A percentile compares a stretch with the other conserved stretches of the same genome.
phyloP scores from a whole-genome alignment of 108 stramenopile genomes.

The Seminavis robusta region DNA sequence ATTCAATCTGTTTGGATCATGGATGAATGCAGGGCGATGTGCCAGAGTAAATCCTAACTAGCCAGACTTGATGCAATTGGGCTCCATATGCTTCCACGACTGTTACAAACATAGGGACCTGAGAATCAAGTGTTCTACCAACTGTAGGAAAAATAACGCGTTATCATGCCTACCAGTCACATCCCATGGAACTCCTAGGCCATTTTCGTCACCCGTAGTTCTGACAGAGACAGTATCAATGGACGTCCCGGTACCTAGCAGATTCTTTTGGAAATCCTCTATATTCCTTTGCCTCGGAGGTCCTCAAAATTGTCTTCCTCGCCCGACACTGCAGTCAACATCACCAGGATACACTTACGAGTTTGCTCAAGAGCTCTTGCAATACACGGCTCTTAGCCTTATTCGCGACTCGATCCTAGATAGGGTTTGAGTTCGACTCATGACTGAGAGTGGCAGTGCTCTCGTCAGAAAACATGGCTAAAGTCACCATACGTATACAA shows the following conservation, averaged over 20 bases:
- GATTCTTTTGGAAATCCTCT: neutral
- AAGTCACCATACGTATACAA: too few relatives aligned
- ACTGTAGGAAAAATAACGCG: conserved; percentile 25
- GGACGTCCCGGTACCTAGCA: neutral
- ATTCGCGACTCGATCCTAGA: too few relatives aligned
- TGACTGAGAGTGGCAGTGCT: too few relatives aligned
- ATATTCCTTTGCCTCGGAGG: neutral
- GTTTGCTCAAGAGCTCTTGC: conserved; percentile 9
- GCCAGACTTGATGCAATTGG: too few relatives aligned
- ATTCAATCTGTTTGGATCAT: too few relatives aligned
- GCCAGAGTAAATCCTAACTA: too few relatives aligned
- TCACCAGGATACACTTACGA: conserved; percentile 7
- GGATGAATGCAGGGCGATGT: too few relatives aligned
- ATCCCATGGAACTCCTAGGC: conserved; percentile 10
- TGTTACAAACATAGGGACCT: conserved; percentile 23
- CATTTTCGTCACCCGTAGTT: conserved; percentile 6
- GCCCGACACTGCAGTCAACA: conserved; percentile 9
- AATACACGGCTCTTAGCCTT: too few relatives aligned
- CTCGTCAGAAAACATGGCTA: too few relatives aligned
- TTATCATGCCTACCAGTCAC: conserved; percentile 9
- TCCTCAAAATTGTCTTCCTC: neutral
- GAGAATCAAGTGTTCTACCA: conserved; percentile 28
- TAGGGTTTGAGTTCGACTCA: too few relatives aligned
- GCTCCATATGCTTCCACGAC: conserved; percentile 18
- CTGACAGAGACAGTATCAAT: neutral